These are phyloP conservation scores for Alternaria rosae DNA, from an alignment of 2,329 filamentous ascomycete species.

Conservation along the genomic window DNA sequence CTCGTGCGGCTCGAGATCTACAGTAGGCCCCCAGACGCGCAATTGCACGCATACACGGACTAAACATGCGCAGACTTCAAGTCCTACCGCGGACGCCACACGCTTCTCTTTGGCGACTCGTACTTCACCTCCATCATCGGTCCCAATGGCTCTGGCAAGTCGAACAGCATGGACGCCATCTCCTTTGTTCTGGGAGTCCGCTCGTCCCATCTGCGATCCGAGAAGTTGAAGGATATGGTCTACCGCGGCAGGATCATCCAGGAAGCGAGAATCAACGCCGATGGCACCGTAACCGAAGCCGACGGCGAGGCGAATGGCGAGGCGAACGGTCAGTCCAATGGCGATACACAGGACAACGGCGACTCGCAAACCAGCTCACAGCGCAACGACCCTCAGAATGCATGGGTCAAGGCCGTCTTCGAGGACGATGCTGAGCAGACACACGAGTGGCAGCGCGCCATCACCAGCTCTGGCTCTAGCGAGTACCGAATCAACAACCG, in stretches of 20 bases:
- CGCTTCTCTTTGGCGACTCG: conserved; percentile 91
- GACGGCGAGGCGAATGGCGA: conserved; percentile 48
- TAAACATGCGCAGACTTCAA: conserved; percentile 79
- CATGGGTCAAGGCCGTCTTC: conserved; percentile 99
- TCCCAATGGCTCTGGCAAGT: conserved; percentile 99
- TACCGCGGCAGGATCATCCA: conserved; percentile 94
- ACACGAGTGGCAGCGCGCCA: conserved; percentile 94
- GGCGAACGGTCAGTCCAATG: conserved; percentile 36
- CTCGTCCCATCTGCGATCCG: conserved; percentile 94
- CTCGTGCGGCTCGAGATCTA: conserved; percentile 93
- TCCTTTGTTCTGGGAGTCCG: conserved; percentile 99
- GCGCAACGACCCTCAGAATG: conserved; percentile 82
- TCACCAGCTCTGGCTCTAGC: conserved; percentile 86
- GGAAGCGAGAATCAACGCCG: conserved; percentile 90
- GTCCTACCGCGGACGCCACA: conserved; percentile 97
- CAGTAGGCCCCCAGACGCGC: conserved; percentile 65
- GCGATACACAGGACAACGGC: conserved; percentile 57
- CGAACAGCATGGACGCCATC: conserved; percentile 99
- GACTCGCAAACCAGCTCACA: conserved; percentile 69
- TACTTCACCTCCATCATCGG: conserved; percentile 99
- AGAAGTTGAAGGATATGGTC: conserved; percentile 91
- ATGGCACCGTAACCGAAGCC: conserved; percentile 73
- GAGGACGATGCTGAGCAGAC: conserved; percentile 96
- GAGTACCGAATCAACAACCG: conserved; percentile 98
- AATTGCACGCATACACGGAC: conserved; percentile 14